These are phyloP conservation scores for Quercus alba DNA, from an alignment of 306 rosid species.

Conservation along the genomic window DNA sequence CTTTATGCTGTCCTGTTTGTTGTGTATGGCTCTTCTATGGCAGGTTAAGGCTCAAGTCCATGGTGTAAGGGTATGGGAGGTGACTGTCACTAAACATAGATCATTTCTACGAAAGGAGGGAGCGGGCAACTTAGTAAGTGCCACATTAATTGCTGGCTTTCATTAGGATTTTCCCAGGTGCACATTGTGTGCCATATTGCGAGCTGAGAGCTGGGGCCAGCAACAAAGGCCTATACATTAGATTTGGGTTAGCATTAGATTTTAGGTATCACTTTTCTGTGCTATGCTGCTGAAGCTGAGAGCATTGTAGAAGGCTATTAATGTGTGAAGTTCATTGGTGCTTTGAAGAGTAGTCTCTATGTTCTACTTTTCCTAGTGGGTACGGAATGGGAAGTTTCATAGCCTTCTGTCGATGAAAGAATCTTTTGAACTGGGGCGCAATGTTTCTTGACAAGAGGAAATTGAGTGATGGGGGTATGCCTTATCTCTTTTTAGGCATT, in stretches of 20 bases:
- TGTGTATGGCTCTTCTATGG: neutral
- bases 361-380: neutral
- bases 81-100: neutral
- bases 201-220: neutral
- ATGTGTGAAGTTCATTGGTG: neutral
- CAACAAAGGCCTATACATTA: neutral
- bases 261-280: too few species aligned
- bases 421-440: neutral
- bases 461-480: neutral
- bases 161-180: neutral
- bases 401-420: neutral
- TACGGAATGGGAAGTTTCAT: neutral
- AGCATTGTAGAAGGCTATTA: neutral
- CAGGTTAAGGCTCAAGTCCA: neutral
- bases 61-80: neutral
- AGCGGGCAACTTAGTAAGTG: slow-evolving; percentile 2
- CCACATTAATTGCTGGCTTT: slow-evolving; percentile 1
- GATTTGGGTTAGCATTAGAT: too few species aligned
- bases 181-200: neutral
- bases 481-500: too few species aligned
- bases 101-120: neutral
- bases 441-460: neutral
- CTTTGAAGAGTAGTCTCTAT: neutral
- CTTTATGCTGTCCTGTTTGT: neutral
- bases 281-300: too few species aligned